Evolutionary conservation across 1,139 yeast genomes (phyloP).

Genomic region (Yamadazyma spencermartinsiae): DNA sequence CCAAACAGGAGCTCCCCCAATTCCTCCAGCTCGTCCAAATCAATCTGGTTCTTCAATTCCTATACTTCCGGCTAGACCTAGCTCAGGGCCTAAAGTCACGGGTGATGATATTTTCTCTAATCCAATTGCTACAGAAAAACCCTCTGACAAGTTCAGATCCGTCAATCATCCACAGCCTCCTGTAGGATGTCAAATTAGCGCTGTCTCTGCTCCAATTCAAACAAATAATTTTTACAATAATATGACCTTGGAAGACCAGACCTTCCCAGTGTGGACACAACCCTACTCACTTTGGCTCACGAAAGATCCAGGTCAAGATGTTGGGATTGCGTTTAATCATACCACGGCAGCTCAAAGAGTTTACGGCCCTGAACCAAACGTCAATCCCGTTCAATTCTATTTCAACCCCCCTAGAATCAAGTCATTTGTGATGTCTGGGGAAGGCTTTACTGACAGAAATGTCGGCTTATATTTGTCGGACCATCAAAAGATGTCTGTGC

Average conservation of each 20-base stretch:
- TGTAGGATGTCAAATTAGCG: conserved; percentile 26
- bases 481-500: conserved; percentile 38
- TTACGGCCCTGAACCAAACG: conserved; percentile 43
- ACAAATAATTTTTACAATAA: conserved; percentile 49
- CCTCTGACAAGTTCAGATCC: conserved; percentile 27
- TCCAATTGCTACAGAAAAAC: conserved; percentile 29
- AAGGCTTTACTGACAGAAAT: conserved; percentile 23
- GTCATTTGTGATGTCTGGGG: conserved; percentile 41
- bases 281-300: conserved; percentile 49
- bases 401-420: conserved; percentile 49
- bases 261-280: conserved; percentile 48
- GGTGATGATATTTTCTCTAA: conserved; percentile 18
- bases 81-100: conserved; percentile 3
- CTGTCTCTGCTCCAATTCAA: conserved; percentile 34
- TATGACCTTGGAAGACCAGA: conserved; percentile 44
- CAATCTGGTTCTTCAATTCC: too few relatives aligned
- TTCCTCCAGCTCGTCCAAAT: background rate
- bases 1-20: background rate
- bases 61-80: background rate
- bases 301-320: conserved; percentile 39
- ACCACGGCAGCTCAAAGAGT: conserved; percentile 43
- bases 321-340: conserved; percentile 46
- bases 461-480: conserved; percentile 25
- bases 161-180: conserved; percentile 31
- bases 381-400: conserved; percentile 42